These are phyloP conservation scores for Talaromyces sp. DNA, from an alignment of 2,329 filamentous ascomycete species.

Conservation along the genomic window DNA sequence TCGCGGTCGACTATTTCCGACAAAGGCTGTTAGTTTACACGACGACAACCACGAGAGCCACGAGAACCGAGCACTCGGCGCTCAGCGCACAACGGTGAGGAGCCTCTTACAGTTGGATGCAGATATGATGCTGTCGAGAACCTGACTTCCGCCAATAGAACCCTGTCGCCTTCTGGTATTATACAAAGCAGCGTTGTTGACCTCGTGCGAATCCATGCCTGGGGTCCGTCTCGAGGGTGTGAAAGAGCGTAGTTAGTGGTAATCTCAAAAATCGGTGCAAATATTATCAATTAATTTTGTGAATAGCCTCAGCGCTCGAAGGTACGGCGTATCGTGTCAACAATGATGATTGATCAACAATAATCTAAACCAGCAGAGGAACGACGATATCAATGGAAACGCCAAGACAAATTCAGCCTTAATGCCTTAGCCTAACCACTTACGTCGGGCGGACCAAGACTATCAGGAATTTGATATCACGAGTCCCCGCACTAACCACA, in stretches of 20 bases:
- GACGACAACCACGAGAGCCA: not conserved
- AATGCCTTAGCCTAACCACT: slow-evolving; percentile 6
- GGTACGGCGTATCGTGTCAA: not conserved
- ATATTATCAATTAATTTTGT: not conserved
- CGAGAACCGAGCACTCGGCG: not conserved
- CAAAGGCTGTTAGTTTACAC: slow-evolving; percentile 3
- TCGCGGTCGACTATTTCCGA: slow-evolving; percentile 77
- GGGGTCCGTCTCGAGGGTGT: not conserved
- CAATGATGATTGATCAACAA: not conserved
- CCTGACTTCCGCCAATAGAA: slow-evolving; percentile 54
- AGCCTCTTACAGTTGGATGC: slow-evolving; percentile 80
- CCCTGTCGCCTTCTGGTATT: slow-evolving; percentile 42
- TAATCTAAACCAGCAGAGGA: not conserved
- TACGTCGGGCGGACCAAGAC: not conserved
- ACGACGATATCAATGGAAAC: slow-evolving; percentile 13
- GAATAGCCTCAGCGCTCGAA: not conserved
- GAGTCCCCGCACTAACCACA: slow-evolving; percentile 42
- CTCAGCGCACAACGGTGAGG: not conserved
- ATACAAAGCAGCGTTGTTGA: slow-evolving; percentile 45
- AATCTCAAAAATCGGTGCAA: not conserved
- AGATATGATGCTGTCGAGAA: slow-evolving; percentile 94
- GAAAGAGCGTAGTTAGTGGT: not conserved
- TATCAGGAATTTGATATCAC: slow-evolving; percentile 39
- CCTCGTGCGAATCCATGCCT: slow-evolving; percentile 35
- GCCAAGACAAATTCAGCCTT: slow-evolving; percentile 13